Evolutionary conservation across 2,329 filamentous ascomycete species (phyloP), one percentile per base, ranked within the genome.

Genomic region (Curvularia verruculosa): DNA sequence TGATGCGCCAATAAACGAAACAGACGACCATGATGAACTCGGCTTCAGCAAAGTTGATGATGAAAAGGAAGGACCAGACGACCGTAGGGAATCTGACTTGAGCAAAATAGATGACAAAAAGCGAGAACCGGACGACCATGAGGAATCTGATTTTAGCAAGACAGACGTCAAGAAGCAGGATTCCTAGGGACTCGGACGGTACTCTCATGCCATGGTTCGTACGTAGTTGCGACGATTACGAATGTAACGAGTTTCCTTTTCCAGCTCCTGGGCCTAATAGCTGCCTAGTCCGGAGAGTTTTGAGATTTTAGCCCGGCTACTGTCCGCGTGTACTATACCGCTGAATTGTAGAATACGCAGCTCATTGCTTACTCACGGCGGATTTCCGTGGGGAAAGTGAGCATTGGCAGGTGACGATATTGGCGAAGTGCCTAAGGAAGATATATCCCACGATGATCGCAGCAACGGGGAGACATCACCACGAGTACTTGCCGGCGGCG

Each of bases 1-100:
- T 7, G 58, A 64, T 49, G 49, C 50, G 34, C 61, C 61, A 5
- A 61, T 65, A 19, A 56, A 65, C 40, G 58, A 59, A 34, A 36
- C 41, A 8, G 43, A 59, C n/a, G 52, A 56, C 15, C 39, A 34
- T 26, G 23, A 28, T 9, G 53, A 57, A 19, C 24, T 43, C 8
- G 59, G 58, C 3, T 43, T 43, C 7, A 43, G 40, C 23, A 43
- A 24, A 7, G 23, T n/a, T n/a, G 24, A 43, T n/a, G 26, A 7
- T 15, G 15, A 24, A 19, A 43, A 8, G 40, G 7, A 18, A 36
- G 18, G n/a, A 23, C 41, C 43, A 5, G 31, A 61, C n/a, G 50
- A 57, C n/a, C 36, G 23, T 21, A 19, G 21, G 10, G 52, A 57
- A 26, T 34, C 37, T 12, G 59, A 59, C 10, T 29, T 52, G 10